Evolutionary conservation across 306 rosid genomes (phyloP).

Genomic region (Acacia melanoxylon): DNA sequence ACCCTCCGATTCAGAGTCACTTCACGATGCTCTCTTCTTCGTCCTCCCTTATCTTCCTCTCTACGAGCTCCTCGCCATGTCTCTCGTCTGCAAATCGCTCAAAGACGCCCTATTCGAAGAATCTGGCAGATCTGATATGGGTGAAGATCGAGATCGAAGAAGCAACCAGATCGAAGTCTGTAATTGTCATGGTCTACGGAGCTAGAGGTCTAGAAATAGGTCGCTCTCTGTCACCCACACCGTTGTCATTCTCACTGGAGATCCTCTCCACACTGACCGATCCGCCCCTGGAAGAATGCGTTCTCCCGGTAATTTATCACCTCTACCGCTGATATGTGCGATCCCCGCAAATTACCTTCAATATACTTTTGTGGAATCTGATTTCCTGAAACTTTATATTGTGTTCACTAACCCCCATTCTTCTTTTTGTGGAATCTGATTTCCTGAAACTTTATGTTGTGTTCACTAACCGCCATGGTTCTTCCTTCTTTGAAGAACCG

Average conservation of each 20-base stretch:
- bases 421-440: not conserved
- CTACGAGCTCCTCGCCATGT: not conserved
- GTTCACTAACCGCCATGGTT: not conserved
- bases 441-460: not conserved
- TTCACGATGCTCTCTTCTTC: not conserved
- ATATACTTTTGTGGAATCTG: not conserved
- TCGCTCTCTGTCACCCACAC: not conserved
- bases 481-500: no score
- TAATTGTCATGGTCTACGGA: no score
- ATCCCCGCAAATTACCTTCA: not conserved
- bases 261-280: constrained; percentile 22
- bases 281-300: constrained; percentile 27
- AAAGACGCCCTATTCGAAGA: not conserved
- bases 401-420: not conserved
- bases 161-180: no score
- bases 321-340: not conserved
- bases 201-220: no score
- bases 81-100: not conserved
- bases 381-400: not conserved
- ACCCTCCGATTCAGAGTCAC: not conserved
- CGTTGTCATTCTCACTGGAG: not conserved
- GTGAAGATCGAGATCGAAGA: no score
- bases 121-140: no score
- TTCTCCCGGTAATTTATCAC: constrained; percentile 35
- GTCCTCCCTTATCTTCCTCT: not conserved